Base-by-base conservation (phyloP, 768 basidiomycete species). In the Suillus luteus region DNA sequence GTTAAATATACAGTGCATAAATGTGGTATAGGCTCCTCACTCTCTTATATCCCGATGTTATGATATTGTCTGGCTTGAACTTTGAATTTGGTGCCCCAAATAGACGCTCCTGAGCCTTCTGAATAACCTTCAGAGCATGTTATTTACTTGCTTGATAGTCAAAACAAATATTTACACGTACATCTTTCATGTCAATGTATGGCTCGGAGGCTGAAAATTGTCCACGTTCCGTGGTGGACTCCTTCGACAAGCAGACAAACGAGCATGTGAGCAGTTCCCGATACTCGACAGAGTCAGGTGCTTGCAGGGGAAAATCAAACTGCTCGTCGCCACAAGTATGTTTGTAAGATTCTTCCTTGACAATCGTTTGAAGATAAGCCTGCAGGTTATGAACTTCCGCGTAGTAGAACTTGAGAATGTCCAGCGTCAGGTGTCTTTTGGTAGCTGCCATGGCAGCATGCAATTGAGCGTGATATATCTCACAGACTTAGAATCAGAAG, bases 41-140 rank as follows among this genome's bases (percentile, higher is more conserved):
- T 60, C 82, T 74, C 37, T 83, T 79, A 72, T 91, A 93, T 2
- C 92, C 92, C 14, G 79, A 66, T 0, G 87, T 87, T 37, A 93
- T 82, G 1, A 92, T 79, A 68, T 92, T 89, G 1, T 79, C 76
- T 17, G 80, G 73, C 38, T 77, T 77, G 43, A 73, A 75, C 31
- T 71, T 78, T 55, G 72, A 67, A 24, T 37, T 37, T 37, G 37
- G 11, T 10, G 69, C 67, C 6, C 71, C 72, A 55, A 91, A 82
- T 9, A 91, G 72, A 43, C 76, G 80, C 61, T 81, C 81, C 68
- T 90, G 88, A 5, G 85, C 86, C 64, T 78, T 80, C 62, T 89
- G 85, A 57, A 91, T 81, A 19, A 90, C 72, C 90, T 92, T 55
- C 52, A 37, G 44, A 41, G 24, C 33, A 6, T 22, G 51, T 61